A percentile compares a stretch with the other conserved stretches of the same genome.
Evolutionary conservation across 352 stramenopile species (phyloP).

Genomic region (Pseudoperonospora humuli): DNA sequence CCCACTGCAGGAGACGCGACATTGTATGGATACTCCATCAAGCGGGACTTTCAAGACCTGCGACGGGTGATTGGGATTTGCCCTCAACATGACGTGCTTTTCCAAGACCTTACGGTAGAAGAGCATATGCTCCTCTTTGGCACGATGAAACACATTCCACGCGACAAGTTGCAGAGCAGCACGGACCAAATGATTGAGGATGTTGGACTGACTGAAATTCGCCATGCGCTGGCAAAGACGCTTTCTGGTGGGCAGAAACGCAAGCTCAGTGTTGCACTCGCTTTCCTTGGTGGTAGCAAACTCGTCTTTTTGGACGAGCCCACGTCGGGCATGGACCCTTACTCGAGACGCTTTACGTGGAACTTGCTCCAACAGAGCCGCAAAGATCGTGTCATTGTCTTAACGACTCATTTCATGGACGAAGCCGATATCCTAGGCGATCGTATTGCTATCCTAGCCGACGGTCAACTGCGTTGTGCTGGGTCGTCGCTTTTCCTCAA

Average conservation of each 20-base stretch:
- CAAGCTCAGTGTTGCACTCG: constrained; percentile 92
- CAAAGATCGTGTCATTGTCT: constrained; percentile 77
- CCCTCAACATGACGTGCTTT: constrained; percentile 95
- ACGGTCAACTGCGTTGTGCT: constrained; percentile 80
- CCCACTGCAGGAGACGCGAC: constrained; percentile 54
- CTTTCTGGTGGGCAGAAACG: constrained; percentile 93
- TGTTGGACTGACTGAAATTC: constrained; percentile 88
- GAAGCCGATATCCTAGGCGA: constrained; percentile 57
- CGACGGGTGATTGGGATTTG: constrained; percentile 92
- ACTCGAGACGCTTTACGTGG: constrained; percentile 91
- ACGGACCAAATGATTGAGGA: constrained; percentile 54
- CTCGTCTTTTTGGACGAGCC: constrained; percentile 90
- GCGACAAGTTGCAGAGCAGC: constrained; percentile 33
- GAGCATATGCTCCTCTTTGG: constrained; percentile 94
- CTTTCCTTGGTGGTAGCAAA: constrained; percentile 90
- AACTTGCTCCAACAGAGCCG: constrained; percentile 85
- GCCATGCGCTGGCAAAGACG: constrained; percentile 37
- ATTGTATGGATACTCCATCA: constrained; percentile 65
- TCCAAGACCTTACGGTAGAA: constrained; percentile 89
- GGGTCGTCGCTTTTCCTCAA: constrained; percentile 91
- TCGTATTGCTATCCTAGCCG: constrained; percentile 90
- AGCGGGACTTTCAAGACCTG: constrained; percentile 77
- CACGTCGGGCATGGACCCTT: constrained; percentile 94
- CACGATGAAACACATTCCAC: constrained; percentile 83
- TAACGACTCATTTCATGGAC: constrained; percentile 86